phyloP scores from a whole-genome alignment of 768 basidiomycete genomes.

The Mycena albidolilacea region DNA sequence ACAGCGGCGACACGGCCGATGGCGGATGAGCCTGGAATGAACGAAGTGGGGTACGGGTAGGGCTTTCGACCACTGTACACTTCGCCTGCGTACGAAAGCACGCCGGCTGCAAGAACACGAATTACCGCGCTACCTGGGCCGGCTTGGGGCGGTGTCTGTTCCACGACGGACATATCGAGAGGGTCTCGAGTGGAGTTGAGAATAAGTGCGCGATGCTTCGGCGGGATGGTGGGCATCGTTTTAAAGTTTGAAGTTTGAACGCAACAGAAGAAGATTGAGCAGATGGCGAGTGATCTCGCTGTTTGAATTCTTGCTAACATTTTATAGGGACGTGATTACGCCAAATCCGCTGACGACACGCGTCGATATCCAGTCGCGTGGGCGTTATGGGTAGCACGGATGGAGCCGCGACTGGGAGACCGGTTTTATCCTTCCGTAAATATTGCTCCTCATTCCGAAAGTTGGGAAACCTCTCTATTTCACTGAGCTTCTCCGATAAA shows the following conservation, averaged over 20 bases:
- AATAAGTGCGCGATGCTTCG: not conserved
- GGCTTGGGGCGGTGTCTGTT: conserved; percentile 2
- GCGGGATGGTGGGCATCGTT: not conserved
- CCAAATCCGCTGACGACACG: not conserved
- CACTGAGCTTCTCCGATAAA: not conserved
- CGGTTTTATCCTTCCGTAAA: no score
- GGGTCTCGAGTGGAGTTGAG: conserved; percentile 8
- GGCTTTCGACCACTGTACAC: conserved; percentile 4
- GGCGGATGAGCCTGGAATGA: conserved; percentile 1
- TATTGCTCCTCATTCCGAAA: no score
- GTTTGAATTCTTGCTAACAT: not conserved
- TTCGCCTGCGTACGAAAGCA: not conserved
- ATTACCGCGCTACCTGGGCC: not conserved
- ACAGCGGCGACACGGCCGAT: conserved; percentile 7
- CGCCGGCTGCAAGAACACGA: not conserved
- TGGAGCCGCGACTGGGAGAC: not conserved
- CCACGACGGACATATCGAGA: not conserved
- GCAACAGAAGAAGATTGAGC: no score
- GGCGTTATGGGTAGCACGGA: not conserved
- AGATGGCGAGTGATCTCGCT: no score
- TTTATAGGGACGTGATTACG: not conserved
- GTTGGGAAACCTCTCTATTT: no score
- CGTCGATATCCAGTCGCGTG: not conserved
- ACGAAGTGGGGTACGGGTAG: not conserved
- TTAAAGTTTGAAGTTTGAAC: no score